phyloP scores from a whole-genome alignment of 495 filamentous ascomycete genomes.

The Pseudomonodictys pantanalensis region DNA sequence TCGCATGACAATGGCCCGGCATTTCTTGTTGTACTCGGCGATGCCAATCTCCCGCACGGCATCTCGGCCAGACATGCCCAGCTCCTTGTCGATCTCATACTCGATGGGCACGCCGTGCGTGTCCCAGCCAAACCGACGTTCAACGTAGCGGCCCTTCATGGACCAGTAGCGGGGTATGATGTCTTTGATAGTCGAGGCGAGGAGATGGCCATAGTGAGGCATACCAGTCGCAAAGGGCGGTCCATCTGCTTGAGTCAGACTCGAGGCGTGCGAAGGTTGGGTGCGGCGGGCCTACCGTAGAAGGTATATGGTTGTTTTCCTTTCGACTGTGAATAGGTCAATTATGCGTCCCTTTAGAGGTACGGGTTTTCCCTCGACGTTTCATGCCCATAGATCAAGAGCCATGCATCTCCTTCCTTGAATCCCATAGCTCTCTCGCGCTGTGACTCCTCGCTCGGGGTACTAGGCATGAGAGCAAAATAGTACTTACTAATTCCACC shows the following conservation, averaged over 20 bases:
- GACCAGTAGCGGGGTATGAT: conserved; percentile 97
- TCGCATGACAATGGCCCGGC: conserved; percentile 90
- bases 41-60: conserved; percentile 86
- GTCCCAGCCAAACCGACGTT: conserved; percentile 76
- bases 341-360: too few relatives aligned
- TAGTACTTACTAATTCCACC: conserved; percentile 54
- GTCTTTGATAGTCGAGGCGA: conserved; percentile 96
- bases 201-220: conserved; percentile 93
- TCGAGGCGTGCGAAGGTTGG: conserved; percentile 18
- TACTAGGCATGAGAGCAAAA: not conserved
- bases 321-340: conserved; percentile 46
- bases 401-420: too few relatives aligned
- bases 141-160: conserved; percentile 91
- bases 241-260: conserved; percentile 43
- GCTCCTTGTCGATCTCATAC: conserved; percentile 97
- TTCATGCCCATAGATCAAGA: too few relatives aligned
- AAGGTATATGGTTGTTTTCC: conserved; percentile 76
- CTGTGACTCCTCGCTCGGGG: too few relatives aligned
- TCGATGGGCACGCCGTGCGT: conserved; percentile 96
- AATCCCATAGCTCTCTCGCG: too few relatives aligned
- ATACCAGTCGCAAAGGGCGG: conserved; percentile 68
- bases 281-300: conserved; percentile 60
- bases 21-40: conserved; percentile 89
- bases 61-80: conserved; percentile 82
- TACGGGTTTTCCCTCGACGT: too few relatives aligned